phyloP scores from a whole-genome alignment of 257 asterid species.

The Solanum ossicruentum region DNA sequence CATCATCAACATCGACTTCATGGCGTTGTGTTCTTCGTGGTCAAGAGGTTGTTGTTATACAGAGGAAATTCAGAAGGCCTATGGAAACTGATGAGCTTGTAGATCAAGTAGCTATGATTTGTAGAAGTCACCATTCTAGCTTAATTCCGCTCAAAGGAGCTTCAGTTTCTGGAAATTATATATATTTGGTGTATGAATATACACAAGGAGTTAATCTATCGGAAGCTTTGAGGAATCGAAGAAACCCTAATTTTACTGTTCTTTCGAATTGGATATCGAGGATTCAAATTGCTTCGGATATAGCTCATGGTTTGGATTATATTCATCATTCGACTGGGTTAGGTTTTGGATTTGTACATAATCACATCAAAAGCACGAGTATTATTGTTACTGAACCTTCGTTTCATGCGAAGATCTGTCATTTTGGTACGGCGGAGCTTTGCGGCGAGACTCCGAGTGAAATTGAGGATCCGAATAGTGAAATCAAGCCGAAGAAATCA shows the following conservation, averaged over 20 bases:
- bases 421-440: constrained; percentile 90
- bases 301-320: constrained; percentile 84
- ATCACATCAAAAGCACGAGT: constrained; percentile 65
- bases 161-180: constrained; percentile 47
- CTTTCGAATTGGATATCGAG: constrained; percentile 64
- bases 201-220: constrained; percentile 49
- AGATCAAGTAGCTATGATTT: constrained; percentile 44
- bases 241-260: constrained; percentile 58
- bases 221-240: constrained; percentile 47
- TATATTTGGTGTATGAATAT: constrained; percentile 64
- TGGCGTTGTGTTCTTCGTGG: constrained; percentile 58
- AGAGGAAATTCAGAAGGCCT: constrained; percentile 57
- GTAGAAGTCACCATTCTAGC: constrained; percentile 76
- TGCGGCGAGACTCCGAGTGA: constrained; percentile 59
- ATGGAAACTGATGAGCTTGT: constrained; percentile 42
- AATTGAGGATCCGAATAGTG: neutral
- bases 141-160: constrained; percentile 63
- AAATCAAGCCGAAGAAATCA: neutral
- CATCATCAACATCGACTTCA: constrained; percentile 54
- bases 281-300: constrained; percentile 49
- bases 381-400: constrained; percentile 39
- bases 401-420: constrained; percentile 59
- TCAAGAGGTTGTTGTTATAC: constrained; percentile 35
- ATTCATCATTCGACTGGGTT: constrained; percentile 77
- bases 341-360: constrained; percentile 68